A percentile compares a stretch with the other conserved stretches of the same genome.
Conservation (phyloP, 148 eudicot genomes). For the Rhododendron ovatum region DNA sequence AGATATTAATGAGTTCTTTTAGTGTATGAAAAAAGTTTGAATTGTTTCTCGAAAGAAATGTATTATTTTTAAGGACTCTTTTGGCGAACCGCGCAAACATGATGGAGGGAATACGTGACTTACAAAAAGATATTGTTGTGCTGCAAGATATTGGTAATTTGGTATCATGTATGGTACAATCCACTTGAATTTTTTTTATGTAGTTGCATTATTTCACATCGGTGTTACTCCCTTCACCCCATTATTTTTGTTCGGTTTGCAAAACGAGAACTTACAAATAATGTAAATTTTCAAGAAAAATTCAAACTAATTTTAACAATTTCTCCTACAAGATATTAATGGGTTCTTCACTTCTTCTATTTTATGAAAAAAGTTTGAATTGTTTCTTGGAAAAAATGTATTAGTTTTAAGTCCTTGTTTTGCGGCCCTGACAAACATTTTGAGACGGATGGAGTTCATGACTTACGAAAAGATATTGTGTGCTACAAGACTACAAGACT, state of each 20-base stretch:
- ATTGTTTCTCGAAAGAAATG: neutral
- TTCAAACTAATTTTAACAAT: neutral
- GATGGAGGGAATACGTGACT: neutral
- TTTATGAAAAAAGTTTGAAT: too few relatives aligned
- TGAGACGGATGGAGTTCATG: neutral
- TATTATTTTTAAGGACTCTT: neutral
- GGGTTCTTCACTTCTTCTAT: too few relatives aligned
- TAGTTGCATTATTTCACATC: neutral
- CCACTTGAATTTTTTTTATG: neutral
- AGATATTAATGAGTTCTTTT: neutral
- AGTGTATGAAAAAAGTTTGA: neutral
- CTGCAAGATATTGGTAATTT: neutral
- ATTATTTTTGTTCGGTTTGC: too few relatives aligned
- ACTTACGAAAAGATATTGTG: neutral
- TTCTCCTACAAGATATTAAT: too few relatives aligned
- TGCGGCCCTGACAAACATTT: too few relatives aligned
- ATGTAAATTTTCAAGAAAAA: neutral
- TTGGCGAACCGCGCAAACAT: neutral
- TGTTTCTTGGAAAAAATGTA: neutral
- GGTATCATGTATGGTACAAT: neutral
- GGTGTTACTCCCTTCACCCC: neutral
- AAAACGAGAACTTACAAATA: too few relatives aligned
- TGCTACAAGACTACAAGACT: neutral
- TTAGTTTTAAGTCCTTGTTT: too few relatives aligned
- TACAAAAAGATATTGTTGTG: neutral